Conservation (phyloP, 768 basidiomycete genomes). For the Mycena epipterygia region DNA sequence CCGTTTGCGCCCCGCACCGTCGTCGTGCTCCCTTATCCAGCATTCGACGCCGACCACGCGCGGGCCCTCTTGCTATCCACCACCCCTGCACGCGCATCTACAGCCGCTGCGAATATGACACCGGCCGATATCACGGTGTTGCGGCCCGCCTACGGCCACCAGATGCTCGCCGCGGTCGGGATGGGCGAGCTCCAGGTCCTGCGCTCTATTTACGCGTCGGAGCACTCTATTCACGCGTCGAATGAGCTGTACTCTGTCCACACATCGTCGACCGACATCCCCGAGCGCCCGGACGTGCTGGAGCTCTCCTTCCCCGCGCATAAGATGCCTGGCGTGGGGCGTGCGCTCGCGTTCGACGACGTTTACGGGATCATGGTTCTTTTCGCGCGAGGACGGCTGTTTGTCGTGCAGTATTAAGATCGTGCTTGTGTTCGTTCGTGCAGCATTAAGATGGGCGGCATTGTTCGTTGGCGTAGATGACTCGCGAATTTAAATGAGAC, state of each 20-base stretch:
- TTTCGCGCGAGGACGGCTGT: conserved; percentile 20
- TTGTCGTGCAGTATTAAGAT: conserved; percentile 20
- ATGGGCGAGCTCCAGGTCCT: neutral
- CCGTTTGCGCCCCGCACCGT: neutral
- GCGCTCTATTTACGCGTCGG: too few relatives aligned
- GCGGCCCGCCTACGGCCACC: neutral
- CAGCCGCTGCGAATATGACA: neutral
- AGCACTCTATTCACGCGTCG: too few relatives aligned
- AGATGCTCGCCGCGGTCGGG: neutral
- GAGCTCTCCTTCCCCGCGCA: conserved; percentile 1
- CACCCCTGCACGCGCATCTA: neutral
- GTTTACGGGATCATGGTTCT: conserved; percentile 15
- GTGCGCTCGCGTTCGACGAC: conserved; percentile 19
- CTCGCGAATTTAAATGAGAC: too few relatives aligned
- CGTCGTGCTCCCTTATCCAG: neutral
- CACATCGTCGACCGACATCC: too few relatives aligned
- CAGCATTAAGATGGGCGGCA: too few relatives aligned
- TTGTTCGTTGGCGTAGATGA: too few relatives aligned
- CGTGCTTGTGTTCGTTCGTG: too few relatives aligned
- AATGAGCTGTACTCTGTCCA: too few relatives aligned
- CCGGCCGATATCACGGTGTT: neutral
- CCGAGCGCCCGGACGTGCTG: too few relatives aligned
- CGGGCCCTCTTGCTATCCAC: neutral
- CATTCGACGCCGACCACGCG: neutral
- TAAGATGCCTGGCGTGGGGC: conserved; percentile 3